phyloP scores from a whole-genome alignment of 228 moss, liverwort and hornwort species.

The Sphagnum magellanicum region DNA sequence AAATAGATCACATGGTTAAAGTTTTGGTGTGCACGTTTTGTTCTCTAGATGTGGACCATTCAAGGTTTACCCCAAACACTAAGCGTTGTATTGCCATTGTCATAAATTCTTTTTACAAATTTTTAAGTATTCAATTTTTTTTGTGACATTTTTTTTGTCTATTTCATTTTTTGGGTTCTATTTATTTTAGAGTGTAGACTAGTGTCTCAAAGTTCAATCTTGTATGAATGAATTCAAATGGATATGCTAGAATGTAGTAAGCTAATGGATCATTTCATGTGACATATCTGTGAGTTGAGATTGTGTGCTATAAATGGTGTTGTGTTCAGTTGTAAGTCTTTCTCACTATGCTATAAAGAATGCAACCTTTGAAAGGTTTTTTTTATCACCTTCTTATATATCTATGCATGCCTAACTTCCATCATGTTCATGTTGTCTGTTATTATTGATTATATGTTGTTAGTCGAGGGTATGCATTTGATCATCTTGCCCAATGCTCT shows the following conservation, averaged over 20 bases:
- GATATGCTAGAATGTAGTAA: no score
- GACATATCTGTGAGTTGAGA: no score
- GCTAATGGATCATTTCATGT: no score
- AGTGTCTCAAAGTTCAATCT: no score
- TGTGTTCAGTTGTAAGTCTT: not conserved
- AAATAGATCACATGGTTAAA: slow-evolving; percentile 76
- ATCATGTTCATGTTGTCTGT: slow-evolving; percentile 1
- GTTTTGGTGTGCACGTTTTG: slow-evolving; percentile 72
- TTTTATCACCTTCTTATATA: slow-evolving; percentile 6
- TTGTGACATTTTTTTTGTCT: not conserved
- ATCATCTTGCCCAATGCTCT: not conserved
- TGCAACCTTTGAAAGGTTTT: slow-evolving; percentile 75
- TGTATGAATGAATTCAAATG: no score
- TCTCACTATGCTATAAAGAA: slow-evolving; percentile 78
- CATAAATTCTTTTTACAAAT: not conserved
- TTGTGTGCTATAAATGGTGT: no score
- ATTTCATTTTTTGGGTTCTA: no score
- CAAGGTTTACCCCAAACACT: slow-evolving; percentile 77
- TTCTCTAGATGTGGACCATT: slow-evolving; percentile 82
- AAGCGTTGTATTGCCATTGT: slow-evolving; percentile 27
- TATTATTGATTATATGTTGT: no score
- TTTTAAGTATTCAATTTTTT: not conserved
- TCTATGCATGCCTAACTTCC: not conserved
- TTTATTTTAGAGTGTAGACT: slow-evolving; percentile 33
- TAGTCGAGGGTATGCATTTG: not conserved